Evolutionary conservation across 2,329 filamentous ascomycete species (phyloP).

Genomic region (Colletotrichum cordylinicola): DNA sequence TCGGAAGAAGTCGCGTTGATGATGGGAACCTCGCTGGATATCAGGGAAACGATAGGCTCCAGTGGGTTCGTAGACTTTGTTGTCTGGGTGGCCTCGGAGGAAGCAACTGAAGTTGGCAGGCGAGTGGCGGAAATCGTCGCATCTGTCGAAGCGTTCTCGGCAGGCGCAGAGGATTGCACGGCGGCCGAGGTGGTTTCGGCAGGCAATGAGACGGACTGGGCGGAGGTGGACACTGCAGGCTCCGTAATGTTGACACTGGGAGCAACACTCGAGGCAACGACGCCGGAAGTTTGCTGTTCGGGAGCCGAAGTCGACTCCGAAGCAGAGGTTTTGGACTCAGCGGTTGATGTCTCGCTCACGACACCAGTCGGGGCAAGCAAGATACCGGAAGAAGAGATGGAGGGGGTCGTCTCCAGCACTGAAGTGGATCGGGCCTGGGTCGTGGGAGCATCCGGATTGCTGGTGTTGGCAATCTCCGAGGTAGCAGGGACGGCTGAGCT

Average conservation of each 20-base stretch:
- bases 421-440: background rate
- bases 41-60: slow-evolving; percentile 17
- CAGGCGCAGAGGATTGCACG: background rate
- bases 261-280: background rate
- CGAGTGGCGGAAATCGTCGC: background rate
- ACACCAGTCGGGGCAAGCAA: slow-evolving; percentile 37
- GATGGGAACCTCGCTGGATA: slow-evolving; percentile 12
- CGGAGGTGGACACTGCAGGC: background rate
- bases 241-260: slow-evolving; percentile 17
- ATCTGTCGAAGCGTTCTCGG: background rate
- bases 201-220: background rate
- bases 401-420: background rate
- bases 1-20: slow-evolving; percentile 6
- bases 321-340: background rate
- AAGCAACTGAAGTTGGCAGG: background rate
- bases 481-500: slow-evolving; percentile 2
- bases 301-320: background rate
- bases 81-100: background rate
- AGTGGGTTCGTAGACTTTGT: slow-evolving; percentile 9
- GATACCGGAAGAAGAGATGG: slow-evolving; percentile 27
- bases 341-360: slow-evolving; percentile 27
- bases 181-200: background rate
- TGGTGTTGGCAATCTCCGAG: background rate
- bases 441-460: background rate
- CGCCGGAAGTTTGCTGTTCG: background rate